Base-by-base conservation (phyloP, 2,329 filamentous ascomycete genomes). In the Lasiodiplodia gonubiensis region DNA sequence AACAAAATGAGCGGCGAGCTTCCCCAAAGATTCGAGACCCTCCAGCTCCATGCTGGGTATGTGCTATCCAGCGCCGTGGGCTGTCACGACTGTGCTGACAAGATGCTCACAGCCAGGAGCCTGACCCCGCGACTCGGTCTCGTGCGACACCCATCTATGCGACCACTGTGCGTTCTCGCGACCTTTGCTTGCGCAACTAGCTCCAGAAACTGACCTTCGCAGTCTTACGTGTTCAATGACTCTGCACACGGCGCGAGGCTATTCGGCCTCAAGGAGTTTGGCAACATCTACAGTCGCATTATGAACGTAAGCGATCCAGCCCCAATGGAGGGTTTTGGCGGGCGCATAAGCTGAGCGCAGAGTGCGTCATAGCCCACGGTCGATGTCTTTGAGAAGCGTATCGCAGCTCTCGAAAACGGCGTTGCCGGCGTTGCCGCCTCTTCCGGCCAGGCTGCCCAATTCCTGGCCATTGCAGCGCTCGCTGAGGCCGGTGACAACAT, bases 251-350 rank as follows among this genome's bases (percentile, higher is more conserved):
- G 93, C 70, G 95, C 95, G 67, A 90, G 93, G 79, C 90, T 99
- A 51, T 99, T 99, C 78, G 92, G 93, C 77, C 92, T 99, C 80
- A 96, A 98, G 84, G 93, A 98, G 82, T 91, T 92, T 75, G 95
- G 94, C 81, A 98, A 98, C 83, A 97, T 98, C 80, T 99, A 99
- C 86, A 95, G 90, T 79, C 92, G 95, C 71, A 93, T 99, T 74
- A 93, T 92, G 91, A 97, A 98, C 81, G 92, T 93, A 76, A 76
- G 87, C 80, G 16, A 35, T 30, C 14, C 52, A 18, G 68, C 23
- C 68, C 64, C 3, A 49, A 1, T 25, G 16, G 35, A 3, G n/a
- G 12, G 21, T 27, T 14, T 37, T 39, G 23, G 8, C 61, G n/a
- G 25, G 63, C 46, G 49, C 16, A 18, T 30, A 49, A 48, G 52